Evolutionary conservation across 108 stramenopile species (phyloP).

Genomic region (Licmophora abbreviata): DNA sequence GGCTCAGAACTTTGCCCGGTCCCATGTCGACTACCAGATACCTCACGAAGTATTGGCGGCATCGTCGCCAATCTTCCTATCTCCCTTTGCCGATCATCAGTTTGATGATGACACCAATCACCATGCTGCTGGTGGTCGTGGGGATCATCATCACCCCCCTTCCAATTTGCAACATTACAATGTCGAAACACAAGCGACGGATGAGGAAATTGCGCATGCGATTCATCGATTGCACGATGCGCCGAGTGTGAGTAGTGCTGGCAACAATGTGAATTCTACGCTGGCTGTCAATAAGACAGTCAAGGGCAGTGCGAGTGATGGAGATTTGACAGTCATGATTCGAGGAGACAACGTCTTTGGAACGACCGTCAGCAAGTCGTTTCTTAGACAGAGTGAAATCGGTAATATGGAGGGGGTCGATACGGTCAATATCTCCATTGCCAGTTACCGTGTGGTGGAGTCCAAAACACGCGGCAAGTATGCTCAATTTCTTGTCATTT

Average conservation of each 20-base stretch:
- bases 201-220: slow-evolving; percentile 41
- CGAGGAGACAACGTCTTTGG: slow-evolving; percentile 80
- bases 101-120: slow-evolving; percentile 42
- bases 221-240: slow-evolving; percentile 32
- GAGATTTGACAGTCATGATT: slow-evolving; percentile 50
- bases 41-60: slow-evolving; percentile 75
- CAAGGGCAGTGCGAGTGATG: slow-evolving; percentile 24
- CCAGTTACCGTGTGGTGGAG: slow-evolving; percentile 84
- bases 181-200: slow-evolving; percentile 7
- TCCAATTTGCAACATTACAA: slow-evolving; percentile 25
- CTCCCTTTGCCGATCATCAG: slow-evolving; percentile 65
- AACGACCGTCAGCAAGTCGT: slow-evolving; percentile 84
- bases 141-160: slow-evolving; percentile 16
- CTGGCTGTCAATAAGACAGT: slow-evolving; percentile 3
- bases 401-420: slow-evolving; percentile 51
- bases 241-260: not conserved
- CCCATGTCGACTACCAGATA: slow-evolving; percentile 72
- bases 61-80: slow-evolving; percentile 64
- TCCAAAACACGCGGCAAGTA: slow-evolving; percentile 74
- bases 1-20: slow-evolving; percentile 84
- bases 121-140: slow-evolving; percentile 19
- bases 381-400: slow-evolving; percentile 36
- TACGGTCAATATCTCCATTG: slow-evolving; percentile 78
- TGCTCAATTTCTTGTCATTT: slow-evolving; percentile 82
- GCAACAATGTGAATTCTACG: not conserved